phyloP scores from a whole-genome alignment of 2,329 filamentous ascomycete species.

The Cephalotrichum gorgonifer region DNA sequence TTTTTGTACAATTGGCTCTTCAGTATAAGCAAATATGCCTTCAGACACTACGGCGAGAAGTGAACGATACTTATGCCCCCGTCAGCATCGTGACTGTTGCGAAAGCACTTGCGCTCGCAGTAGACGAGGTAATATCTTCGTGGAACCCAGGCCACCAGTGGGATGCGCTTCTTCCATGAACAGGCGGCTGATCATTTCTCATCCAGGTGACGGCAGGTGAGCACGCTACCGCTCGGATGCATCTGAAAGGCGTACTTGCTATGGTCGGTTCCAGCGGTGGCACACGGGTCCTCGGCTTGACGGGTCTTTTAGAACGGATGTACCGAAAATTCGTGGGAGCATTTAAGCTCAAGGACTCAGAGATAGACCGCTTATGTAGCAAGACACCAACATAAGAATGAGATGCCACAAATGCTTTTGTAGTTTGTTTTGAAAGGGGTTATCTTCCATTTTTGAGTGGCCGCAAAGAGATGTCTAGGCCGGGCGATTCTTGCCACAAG shows the following conservation, averaged over 20 bases:
- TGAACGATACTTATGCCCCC: not conserved
- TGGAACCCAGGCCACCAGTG: not conserved
- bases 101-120: not conserved
- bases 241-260: not conserved
- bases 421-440: too few species aligned
- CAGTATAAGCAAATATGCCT: not conserved
- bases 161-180: not conserved
- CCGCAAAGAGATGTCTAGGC: too few species aligned
- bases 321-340: not conserved
- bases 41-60: not conserved
- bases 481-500: too few species aligned
- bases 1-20: not conserved
- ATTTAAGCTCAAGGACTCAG: not conserved
- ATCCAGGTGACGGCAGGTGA: not conserved
- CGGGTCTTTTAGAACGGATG: not conserved
- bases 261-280: not conserved
- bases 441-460: too few species aligned
- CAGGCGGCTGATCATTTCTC: not conserved
- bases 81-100: not conserved
- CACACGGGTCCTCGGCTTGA: not conserved
- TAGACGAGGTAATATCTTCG: not conserved
- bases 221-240: not conserved
- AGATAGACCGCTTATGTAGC: not conserved
- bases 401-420: too few species aligned
- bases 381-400: too few species aligned